Base-by-base conservation (phyloP, 139 green algal species). In the Spirogloea muscicola region DNA sequence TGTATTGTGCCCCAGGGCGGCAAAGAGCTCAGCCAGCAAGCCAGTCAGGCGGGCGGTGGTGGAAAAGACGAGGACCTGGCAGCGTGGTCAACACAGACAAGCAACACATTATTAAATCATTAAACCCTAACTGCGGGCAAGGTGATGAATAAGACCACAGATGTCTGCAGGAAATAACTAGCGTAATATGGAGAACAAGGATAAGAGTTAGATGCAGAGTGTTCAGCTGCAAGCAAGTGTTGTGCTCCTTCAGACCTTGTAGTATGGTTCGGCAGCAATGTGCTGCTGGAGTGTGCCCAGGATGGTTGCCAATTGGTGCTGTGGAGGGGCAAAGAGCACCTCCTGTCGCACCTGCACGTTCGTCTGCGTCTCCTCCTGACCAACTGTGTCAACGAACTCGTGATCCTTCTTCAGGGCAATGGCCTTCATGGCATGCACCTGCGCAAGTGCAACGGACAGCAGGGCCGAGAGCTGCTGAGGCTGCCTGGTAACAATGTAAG, bases 1-100 rank as follows among this genome's bases (percentile, higher is more conserved):
- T 1, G 64, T 39, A 13, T 67, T 74, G 6, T 68, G 13, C 13
- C 60, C 67, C 0, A 82, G 42, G 1, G 59, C 58, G 5, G 55
- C 25, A 40, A 88, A 86, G 5, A 95, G 66, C 51, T 87, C 85
- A 3, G 89, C 80, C 65, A 86, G 80, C 71, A 91, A 87, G 70
- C 90, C 84, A 10, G 93, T 96, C 18, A 87, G 57, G 10, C 88
- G 75, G 0, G 93, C 93, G 3, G 93, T 97, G 25, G 87, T 82
- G 69, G 93, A 94, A 85, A 98, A 98, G 1, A 86, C 86, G 33
- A 98, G 94, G 37, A 97, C 72, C 87, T 95, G 84, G 37, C 76
- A 29, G 38, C 76, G 37, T 46, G 65, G 43, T 44, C 55, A 62
- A 62, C 37, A 62, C 37, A 62, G 40, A 62, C 37, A 62, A 62